These are phyloP conservation scores for Gryganskiella cystojenkinii DNA, from an alignment of 192 early-diverging fungal genomes.

Conservation along the genomic window DNA sequence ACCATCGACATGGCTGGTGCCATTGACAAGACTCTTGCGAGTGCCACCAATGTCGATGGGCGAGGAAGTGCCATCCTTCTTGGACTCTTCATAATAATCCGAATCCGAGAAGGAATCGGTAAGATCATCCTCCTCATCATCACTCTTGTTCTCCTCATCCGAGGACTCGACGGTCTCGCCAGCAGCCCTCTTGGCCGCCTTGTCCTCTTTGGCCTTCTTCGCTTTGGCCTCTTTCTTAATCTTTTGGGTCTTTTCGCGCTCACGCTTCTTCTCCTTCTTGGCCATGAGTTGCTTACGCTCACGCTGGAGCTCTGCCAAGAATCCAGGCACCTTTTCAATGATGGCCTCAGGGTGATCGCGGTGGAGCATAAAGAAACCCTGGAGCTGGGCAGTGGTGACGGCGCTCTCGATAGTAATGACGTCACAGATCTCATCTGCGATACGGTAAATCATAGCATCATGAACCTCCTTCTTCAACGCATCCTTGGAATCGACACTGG, in stretches of 20 bases:
- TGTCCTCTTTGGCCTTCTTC: constrained; percentile 34
- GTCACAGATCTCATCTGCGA: constrained; percentile 31
- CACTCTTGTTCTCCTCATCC: background rate
- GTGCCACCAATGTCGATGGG: no score
- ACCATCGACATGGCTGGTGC: no score
- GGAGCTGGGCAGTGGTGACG: constrained; percentile 46
- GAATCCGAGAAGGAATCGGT: no score
- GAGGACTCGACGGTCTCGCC: background rate
- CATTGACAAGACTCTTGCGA: no score
- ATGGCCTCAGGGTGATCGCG: constrained; percentile 49
- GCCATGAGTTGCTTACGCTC: constrained; percentile 22
- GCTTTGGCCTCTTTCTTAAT: constrained; percentile 26
- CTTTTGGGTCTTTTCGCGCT: constrained; percentile 36
- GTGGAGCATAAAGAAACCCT: constrained; percentile 52
- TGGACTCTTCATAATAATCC: no score
- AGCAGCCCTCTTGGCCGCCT: background rate
- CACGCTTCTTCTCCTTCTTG: constrained; percentile 31
- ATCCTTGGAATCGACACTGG: constrained; percentile 25
- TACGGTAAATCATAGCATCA: constrained; percentile 34
- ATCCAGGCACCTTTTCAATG: constrained; percentile 32
- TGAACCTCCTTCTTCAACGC: constrained; percentile 35
- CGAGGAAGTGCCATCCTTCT: no score
- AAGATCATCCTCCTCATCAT: no score
- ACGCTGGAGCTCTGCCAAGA: constrained; percentile 28
- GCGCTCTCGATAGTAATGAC: constrained; percentile 25